Evolutionary conservation across 2,329 filamentous ascomycete species (phyloP), one percentile per base, ranked within the genome.

Genomic region (Calonectria pauciramosa): DNA sequence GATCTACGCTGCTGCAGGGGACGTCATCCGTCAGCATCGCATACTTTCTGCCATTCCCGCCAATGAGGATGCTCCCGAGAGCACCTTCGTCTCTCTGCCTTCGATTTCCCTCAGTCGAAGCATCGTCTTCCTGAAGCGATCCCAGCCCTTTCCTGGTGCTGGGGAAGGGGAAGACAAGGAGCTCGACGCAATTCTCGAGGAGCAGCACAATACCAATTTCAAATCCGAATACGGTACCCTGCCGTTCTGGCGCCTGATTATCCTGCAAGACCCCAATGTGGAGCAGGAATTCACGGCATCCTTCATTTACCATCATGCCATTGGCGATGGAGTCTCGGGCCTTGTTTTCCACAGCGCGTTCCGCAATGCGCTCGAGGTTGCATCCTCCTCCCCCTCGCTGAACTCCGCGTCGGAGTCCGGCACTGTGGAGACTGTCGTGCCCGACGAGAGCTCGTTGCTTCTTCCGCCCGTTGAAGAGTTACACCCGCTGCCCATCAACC

Each of bases 271-370:
- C 18, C 49, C 77, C 18, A 76, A 74, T 11, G 71, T 79, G 38
- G 23, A 76, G 3, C 77, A 70, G 3, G 76, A 73, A 3, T 89
- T 90, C 72, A 87, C 86, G 0, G 86, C 84, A 2, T 80, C 80
- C 2, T 89, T 88, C 79, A 81, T 89, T 13, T 88, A 83, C 75
- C 88, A 90, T 71, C 88, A 89, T 80, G 86, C 85, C 3, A 81
- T 89, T 65, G 85, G 85, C 3, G 88, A 90, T 76, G 88, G 88
- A 2, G 80, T 80, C 11, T 88, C 87, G 0, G 87, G 86, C 0
- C 83, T 87, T 34, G 82, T 86, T 0, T 89, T 89, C 73, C 88
- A 89, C 70, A 77, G 82, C 11, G 80, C 83, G 0, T 87, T 90
- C 47, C 82, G 85, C 6, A 75, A 78, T 7, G 86, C 85, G 6